Percentiles rank a stretch among this genome's conserved stretches.
Evolutionary conservation across 1,139 yeast species (phyloP).

Genomic region (Yamadazyma dushanensis): DNA sequence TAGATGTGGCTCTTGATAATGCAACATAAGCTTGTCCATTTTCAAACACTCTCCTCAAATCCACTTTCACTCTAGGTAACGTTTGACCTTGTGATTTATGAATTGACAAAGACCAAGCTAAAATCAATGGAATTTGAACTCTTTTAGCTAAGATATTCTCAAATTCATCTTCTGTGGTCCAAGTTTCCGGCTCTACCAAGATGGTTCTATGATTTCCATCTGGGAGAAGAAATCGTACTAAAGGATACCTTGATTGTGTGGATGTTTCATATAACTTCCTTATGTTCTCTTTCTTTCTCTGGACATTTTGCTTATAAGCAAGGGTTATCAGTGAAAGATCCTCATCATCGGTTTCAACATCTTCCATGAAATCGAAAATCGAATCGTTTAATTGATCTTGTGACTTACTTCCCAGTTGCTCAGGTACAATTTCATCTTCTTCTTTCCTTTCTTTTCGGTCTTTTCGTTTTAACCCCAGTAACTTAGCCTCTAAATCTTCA

Average conservation of each 20-base stretch:
- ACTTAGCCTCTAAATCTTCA: conserved; percentile 17
- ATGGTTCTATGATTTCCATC: conserved; percentile 74
- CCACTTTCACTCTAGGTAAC: conserved; percentile 76
- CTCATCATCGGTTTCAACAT: conserved; percentile 7
- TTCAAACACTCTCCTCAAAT: conserved; percentile 75
- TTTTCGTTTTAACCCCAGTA: conserved; percentile 1
- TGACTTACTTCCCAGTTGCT: conserved; percentile 3
- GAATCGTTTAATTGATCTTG: conserved; percentile 21
- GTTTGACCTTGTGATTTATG: conserved; percentile 98
- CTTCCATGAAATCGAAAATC: conserved; percentile 23
- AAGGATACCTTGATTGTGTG: conserved; percentile 53
- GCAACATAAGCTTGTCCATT: conserved; percentile 97
- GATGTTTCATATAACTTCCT: conserved; percentile 19
- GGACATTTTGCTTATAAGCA: conserved; percentile 14
- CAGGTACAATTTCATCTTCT: conserved; percentile 10
- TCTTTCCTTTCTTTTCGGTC: conserved; percentile 11
- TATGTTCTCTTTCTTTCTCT: conserved; percentile 22
- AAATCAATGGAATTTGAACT: conserved; percentile 73
- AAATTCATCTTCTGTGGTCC: conserved; percentile 43
- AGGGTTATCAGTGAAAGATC: conserved; percentile 7
- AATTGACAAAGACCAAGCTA: conserved; percentile 94
- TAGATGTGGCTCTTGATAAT: conserved; percentile 76
- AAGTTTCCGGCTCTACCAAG: conserved; percentile 44
- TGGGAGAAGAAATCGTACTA: conserved; percentile 71
- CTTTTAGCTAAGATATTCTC: conserved; percentile 30